Conservation (phyloP, 1,139 yeast genomes). For the Zygoascus sp. region DNA sequence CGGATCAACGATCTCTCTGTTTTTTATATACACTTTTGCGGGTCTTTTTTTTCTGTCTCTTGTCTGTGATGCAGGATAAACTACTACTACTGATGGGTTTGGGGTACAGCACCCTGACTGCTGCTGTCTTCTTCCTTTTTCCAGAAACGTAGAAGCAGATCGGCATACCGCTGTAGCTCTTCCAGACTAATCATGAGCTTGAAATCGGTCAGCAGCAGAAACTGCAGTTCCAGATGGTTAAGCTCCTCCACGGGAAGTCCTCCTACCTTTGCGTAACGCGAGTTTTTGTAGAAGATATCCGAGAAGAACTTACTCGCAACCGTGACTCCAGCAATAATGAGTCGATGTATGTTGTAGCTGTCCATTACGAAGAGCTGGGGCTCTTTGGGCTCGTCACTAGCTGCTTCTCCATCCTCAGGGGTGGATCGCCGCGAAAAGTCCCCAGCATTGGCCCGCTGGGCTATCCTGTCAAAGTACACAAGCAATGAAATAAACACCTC, state of each 20-base stretch:
- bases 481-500: constrained; percentile 86
- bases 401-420: not conserved
- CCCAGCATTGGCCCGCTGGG: constrained; percentile 72
- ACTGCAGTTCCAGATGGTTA: constrained; percentile 88
- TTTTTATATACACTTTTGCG: no score
- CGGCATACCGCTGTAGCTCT: constrained; percentile 88
- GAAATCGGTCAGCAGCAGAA: constrained; percentile 77
- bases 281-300: constrained; percentile 92
- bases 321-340: constrained; percentile 93
- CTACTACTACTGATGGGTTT: not conserved
- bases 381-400: constrained; percentile 7
- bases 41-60: no score
- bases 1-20: no score
- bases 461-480: constrained; percentile 92
- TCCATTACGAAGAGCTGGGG: constrained; percentile 85
- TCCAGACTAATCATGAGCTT: constrained; percentile 82
- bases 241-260: constrained; percentile 93
- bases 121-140: constrained; percentile 31
- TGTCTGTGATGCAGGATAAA: no score
- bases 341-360: constrained; percentile 88
- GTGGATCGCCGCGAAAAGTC: constrained; percentile 13
- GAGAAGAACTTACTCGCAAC: constrained; percentile 94
- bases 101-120: not conserved
- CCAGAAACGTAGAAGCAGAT: constrained; percentile 80
- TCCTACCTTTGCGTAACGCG: constrained; percentile 95